These are phyloP conservation scores for Talaromyces rugulosus DNA, from an alignment of 2,329 filamentous ascomycete genomes.

Conservation along the genomic window DNA sequence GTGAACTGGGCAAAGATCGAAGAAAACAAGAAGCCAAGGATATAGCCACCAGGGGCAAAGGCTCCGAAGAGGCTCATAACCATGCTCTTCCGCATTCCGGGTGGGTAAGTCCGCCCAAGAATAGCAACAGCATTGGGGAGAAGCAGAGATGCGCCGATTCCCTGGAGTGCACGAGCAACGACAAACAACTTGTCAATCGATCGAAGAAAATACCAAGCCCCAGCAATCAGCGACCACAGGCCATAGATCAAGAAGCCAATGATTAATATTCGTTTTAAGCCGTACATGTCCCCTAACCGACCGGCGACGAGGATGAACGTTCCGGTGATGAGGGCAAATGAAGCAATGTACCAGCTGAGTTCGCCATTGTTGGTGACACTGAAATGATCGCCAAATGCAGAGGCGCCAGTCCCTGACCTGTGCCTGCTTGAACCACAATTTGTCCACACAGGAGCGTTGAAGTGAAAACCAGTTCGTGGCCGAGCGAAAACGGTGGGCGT, in stretches of 20 bases:
- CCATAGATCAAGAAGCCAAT: constrained; percentile 49
- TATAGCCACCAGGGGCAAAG: constrained; percentile 38
- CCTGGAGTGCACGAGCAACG: constrained; percentile 27
- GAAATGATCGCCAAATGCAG: constrained; percentile 4
- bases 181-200: constrained; percentile 22
- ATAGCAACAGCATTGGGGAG: constrained; percentile 45
- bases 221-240: constrained; percentile 45
- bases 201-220: constrained; percentile 36
- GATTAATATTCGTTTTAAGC: constrained; percentile 47
- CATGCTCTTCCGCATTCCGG: constrained; percentile 40
- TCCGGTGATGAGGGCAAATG: constrained; percentile 47
- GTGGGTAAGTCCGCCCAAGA: constrained; percentile 39
- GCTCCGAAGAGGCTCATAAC: constrained; percentile 44
- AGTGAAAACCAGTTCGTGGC: not conserved
- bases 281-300: constrained; percentile 48
- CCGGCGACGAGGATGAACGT: constrained; percentile 50
- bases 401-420: constrained; percentile 5
- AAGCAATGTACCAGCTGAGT: constrained; percentile 43
- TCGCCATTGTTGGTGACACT: not conserved
- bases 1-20: constrained; percentile 34
- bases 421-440: constrained; percentile 5
- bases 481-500: constrained; percentile 1
- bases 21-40: constrained; percentile 37
- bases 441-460: not conserved
- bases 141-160: constrained; percentile 43